Evolutionary conservation across 2,329 filamentous ascomycete species (phyloP).

Genomic region (Fusarium sp.): DNA sequence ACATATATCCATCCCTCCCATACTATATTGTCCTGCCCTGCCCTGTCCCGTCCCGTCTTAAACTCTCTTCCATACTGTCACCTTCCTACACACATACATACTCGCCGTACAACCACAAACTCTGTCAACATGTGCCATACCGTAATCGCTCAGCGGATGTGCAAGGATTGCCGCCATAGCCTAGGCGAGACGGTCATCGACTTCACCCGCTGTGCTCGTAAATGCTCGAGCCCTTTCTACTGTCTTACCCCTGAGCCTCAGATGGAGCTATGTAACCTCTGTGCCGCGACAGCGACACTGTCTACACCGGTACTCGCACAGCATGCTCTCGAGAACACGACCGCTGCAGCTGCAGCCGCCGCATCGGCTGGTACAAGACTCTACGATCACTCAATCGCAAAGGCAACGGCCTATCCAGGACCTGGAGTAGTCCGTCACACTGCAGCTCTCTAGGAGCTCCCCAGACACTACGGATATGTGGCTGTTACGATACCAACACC

Average conservation of each 20-base stretch:
- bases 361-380: constrained; percentile 24
- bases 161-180: constrained; percentile 42
- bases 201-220: constrained; percentile 47
- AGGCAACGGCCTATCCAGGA: constrained; percentile 28
- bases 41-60: neutral
- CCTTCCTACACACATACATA: constrained; percentile 4
- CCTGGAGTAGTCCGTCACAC: constrained; percentile 22
- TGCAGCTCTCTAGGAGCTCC: constrained; percentile 25
- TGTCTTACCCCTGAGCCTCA: constrained; percentile 45
- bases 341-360: constrained; percentile 21
- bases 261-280: constrained; percentile 45
- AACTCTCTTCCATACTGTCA: constrained; percentile 1
- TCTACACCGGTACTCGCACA: constrained; percentile 46
- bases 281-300: constrained; percentile 33
- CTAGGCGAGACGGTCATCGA: constrained; percentile 48
- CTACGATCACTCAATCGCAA: constrained; percentile 37
- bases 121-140: constrained; percentile 46
- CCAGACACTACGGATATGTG: neutral
- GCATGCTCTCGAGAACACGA: constrained; percentile 30
- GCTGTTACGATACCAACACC: constrained; percentile 3
- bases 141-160: constrained; percentile 47
- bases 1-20: constrained; percentile 1
- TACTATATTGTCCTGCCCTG: neutral
- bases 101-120: constrained; percentile 19
- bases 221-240: constrained; percentile 48